phyloP scores from a whole-genome alignment of 2,329 filamentous ascomycete genomes.

The Trichoderma koningiopsis region DNA sequence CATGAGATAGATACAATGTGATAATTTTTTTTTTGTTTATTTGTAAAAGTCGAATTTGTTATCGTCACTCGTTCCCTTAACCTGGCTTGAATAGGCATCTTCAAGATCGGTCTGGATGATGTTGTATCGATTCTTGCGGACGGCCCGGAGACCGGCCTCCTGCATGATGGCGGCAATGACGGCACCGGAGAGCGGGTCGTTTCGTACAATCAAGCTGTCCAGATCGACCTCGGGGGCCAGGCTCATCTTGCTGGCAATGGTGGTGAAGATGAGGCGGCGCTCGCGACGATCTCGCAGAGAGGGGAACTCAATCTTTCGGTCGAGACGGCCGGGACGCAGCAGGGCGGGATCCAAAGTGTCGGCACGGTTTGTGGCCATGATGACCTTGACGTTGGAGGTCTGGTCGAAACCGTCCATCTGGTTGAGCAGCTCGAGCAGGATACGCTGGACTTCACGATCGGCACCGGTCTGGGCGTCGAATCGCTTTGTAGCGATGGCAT shows the following conservation, averaged over 20 bases:
- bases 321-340: conserved; percentile 89
- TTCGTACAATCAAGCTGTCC: conserved; percentile 93
- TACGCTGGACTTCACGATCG: conserved; percentile 97
- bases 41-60: conserved; percentile 93
- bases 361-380: conserved; percentile 99
- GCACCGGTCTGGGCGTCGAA: conserved; percentile 98
- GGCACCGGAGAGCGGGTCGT: conserved; percentile 91
- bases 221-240: conserved; percentile 94
- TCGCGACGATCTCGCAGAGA: conserved; percentile 90
- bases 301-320: conserved; percentile 99
- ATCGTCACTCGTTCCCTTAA: conserved; percentile 72
- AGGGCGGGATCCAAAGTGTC: conserved; percentile 95
- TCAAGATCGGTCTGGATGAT: conserved; percentile 97
- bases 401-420: conserved; percentile 99
- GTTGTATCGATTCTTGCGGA: conserved; percentile 98
- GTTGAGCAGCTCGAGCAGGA: conserved; percentile 93
- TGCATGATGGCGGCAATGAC: conserved; percentile 99
- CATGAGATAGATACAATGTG: not conserved
- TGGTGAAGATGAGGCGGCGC: conserved; percentile 92
- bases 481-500: conserved; percentile 97
- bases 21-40: conserved; percentile 45
- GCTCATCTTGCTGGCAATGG: conserved; percentile 97
- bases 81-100: conserved; percentile 95
- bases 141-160: conserved; percentile 89
- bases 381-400: conserved; percentile 98